phyloP scores from a whole-genome alignment of 2,329 filamentous ascomycete species.

The Nemania serpens region DNA sequence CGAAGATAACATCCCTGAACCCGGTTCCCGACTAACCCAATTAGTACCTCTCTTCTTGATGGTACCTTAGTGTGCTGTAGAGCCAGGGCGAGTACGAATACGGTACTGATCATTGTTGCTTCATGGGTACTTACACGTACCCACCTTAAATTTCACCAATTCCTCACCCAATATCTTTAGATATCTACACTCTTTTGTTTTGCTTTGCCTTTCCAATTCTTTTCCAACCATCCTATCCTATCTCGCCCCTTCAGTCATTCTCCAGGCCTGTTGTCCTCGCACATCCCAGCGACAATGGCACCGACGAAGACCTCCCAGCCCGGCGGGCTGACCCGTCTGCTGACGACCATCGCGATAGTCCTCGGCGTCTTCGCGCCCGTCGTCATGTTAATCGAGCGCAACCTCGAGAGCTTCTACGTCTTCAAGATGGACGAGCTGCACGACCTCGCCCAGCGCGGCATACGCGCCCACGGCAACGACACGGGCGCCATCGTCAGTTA shows the following conservation, averaged over 20 bases:
- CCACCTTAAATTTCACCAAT: background rate
- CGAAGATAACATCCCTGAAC: constrained; percentile 9
- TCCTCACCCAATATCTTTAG: background rate
- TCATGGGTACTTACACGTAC: no score
- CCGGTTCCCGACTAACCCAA: constrained; percentile 1
- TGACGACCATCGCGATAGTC: constrained; percentile 57
- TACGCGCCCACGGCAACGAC: constrained; percentile 74
- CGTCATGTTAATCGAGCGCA: constrained; percentile 61
- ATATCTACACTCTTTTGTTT: background rate
- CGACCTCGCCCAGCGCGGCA: constrained; percentile 67
- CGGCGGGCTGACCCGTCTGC: constrained; percentile 42
- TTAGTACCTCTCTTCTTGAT: background rate
- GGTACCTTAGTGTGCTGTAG: no score
- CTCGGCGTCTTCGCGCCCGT: constrained; percentile 59
- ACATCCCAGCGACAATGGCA: constrained; percentile 12
- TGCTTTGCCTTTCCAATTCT: background rate
- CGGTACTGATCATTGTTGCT: constrained; percentile 1
- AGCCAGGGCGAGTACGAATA: constrained; percentile 16
- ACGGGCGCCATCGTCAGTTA: constrained; percentile 69
- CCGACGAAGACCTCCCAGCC: constrained; percentile 9
- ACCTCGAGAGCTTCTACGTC: constrained; percentile 72
- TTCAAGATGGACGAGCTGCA: constrained; percentile 73
- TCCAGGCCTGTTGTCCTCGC: background rate
- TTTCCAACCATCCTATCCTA: background rate
- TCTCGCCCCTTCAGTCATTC: constrained; percentile 7